Evolutionary conservation across 106 monocot genomes (phyloP).

Genomic region (Allium fistulosum): DNA sequence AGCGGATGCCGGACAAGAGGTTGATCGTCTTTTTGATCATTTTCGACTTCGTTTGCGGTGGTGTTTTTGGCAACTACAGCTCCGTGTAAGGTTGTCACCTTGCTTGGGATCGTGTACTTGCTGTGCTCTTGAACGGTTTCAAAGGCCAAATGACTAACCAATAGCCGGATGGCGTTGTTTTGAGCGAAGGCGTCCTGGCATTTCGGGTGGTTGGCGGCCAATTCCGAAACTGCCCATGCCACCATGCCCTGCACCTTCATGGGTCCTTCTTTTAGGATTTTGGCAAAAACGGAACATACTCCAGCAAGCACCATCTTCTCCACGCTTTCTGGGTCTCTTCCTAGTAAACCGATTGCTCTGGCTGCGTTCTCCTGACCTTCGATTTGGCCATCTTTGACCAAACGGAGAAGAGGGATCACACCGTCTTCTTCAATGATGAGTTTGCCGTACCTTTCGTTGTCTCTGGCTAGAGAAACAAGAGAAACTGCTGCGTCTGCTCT

Average conservation of each 20-base stretch:
- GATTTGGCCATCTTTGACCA: constrained; percentile 66
- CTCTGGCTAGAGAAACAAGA: constrained; percentile 79
- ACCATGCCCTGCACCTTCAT: constrained; percentile 69
- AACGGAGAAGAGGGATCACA: constrained; percentile 56
- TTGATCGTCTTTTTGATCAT: neutral
- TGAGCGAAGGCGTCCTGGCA: constrained; percentile 74
- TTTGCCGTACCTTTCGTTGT: constrained; percentile 78
- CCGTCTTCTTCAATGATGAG: constrained; percentile 93
- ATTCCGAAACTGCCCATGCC: constrained; percentile 69
- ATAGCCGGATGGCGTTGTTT: constrained; percentile 70
- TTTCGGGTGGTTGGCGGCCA: constrained; percentile 44
- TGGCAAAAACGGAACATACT: constrained; percentile 59
- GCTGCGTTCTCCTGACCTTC: constrained; percentile 86
- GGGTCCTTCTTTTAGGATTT: constrained; percentile 66
- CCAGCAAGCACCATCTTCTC: constrained; percentile 75
- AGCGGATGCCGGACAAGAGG: constrained; percentile 8
- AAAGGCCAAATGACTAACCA: constrained; percentile 81
- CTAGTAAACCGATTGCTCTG: constrained; percentile 66
- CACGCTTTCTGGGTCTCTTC: constrained; percentile 64
- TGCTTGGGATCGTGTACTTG: constrained; percentile 54
- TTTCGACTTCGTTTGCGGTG: constrained; percentile 6
- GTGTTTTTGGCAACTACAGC: constrained; percentile 6
- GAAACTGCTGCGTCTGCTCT: constrained; percentile 70
- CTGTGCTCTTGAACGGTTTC: constrained; percentile 87
- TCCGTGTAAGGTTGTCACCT: constrained; percentile 42